A percentile compares a stretch with the other conserved stretches of the same genome.
These are phyloP conservation scores for Lagenidium sp. DNA, from an alignment of 352 stramenopile species.

Conservation along the genomic window DNA sequence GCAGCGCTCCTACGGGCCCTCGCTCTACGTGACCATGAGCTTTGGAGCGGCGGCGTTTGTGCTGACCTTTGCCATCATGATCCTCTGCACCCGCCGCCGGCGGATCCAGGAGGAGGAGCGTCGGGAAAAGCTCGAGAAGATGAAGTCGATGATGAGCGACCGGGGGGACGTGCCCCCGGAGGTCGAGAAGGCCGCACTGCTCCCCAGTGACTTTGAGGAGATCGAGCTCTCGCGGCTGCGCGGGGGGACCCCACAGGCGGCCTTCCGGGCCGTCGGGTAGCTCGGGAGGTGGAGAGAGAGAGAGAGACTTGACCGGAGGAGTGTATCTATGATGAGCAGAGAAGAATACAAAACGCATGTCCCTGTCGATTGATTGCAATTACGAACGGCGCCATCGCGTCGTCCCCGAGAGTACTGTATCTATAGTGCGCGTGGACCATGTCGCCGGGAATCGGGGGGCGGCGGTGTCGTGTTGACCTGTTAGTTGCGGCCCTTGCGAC, in stretches of 20 bases:
- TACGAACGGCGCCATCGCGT: too few species aligned
- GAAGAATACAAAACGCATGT: too few species aligned
- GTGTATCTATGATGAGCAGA: too few species aligned
- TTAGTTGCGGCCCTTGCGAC: slow-evolving; percentile 20
- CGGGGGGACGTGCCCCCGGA: too few species aligned
- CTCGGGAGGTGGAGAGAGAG: too few species aligned
- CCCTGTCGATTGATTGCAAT: too few species aligned
- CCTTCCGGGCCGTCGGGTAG: too few species aligned
- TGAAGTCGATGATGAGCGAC: slow-evolving; percentile 6
- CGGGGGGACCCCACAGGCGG: slow-evolving; percentile 7
- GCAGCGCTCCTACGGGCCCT: slow-evolving; percentile 17
- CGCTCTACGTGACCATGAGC: slow-evolving; percentile 17
- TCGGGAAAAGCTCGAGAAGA: slow-evolving; percentile 26
- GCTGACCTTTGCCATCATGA: slow-evolving; percentile 31
- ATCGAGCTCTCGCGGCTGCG: slow-evolving; percentile 9
- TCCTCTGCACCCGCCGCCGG: slow-evolving; percentile 19
- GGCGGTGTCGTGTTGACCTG: too few species aligned
- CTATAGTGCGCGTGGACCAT: too few species aligned
- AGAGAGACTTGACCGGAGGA: too few species aligned
- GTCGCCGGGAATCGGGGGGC: too few species aligned
- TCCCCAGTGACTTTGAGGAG: slow-evolving; percentile 11
- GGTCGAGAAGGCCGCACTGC: slow-evolving; percentile 7
- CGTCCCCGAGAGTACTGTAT: too few species aligned
- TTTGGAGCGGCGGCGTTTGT: slow-evolving; percentile 16
- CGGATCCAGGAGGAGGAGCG: slow-evolving; percentile 6